A percentile compares a stretch with the other conserved stretches of the same genome.
Evolutionary conservation across 108 stramenopile genomes (phyloP).

Genomic region (Fistulifera solaris): DNA sequence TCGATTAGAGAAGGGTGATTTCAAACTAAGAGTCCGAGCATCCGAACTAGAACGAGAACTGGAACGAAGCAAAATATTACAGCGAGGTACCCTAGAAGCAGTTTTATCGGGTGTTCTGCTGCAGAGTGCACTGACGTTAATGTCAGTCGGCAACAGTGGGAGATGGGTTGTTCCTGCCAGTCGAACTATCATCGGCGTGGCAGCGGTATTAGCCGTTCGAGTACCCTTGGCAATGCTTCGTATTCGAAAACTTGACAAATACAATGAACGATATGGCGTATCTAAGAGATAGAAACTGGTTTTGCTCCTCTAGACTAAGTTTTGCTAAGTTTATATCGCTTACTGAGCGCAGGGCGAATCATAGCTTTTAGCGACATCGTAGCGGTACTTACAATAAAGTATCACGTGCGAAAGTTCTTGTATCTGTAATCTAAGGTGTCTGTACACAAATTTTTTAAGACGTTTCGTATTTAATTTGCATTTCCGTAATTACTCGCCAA

Average conservation of each 20-base stretch:
- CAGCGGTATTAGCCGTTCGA: constrained; percentile 42
- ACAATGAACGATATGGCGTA: constrained; percentile 69
- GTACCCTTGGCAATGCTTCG: constrained; percentile 62
- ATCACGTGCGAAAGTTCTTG: too few relatives aligned
- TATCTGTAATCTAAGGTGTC: too few relatives aligned
- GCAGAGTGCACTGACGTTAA: constrained; percentile 50
- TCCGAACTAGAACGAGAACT: constrained; percentile 86
- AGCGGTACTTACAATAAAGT: too few relatives aligned
- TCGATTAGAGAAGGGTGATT: constrained; percentile 85
- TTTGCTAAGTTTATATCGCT: too few relatives aligned
- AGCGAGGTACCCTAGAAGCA: constrained; percentile 69
- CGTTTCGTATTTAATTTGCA: too few relatives aligned
- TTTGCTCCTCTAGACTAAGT: too few relatives aligned
- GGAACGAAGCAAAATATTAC: constrained; percentile 72
- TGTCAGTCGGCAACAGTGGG: constrained; percentile 48
- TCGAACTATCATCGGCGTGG: constrained; percentile 44
- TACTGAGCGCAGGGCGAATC: too few relatives aligned
- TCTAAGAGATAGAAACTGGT: too few relatives aligned
- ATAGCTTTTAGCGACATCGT: too few relatives aligned
- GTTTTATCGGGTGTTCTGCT: constrained; percentile 60
- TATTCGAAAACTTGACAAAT: constrained; percentile 65
- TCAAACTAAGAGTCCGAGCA: constrained; percentile 87
- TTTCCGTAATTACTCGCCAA: too few relatives aligned
- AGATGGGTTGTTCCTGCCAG: constrained; percentile 27
- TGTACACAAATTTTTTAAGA: too few relatives aligned